These are phyloP conservation scores for Pyrenula aspistea DNA, from an alignment of 495 filamentous ascomycete species.

Conservation along the genomic window DNA sequence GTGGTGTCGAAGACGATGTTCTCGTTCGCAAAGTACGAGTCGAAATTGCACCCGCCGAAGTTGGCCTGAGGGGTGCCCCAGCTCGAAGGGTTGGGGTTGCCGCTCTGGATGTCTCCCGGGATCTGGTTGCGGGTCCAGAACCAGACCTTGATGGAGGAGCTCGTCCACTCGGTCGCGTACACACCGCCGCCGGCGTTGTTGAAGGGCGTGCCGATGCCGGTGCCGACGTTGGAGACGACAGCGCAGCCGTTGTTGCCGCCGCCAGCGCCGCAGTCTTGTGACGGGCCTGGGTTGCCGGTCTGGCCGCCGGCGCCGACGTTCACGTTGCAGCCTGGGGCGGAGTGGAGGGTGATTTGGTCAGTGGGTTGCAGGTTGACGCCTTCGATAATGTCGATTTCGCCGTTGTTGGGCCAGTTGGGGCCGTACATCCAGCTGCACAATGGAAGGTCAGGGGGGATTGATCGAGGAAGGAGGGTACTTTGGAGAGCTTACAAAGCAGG, in stretches of 20 bases:
- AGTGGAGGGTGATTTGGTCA: slow-evolving; percentile 70
- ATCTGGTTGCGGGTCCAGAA: slow-evolving; percentile 58
- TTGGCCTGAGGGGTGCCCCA: slow-evolving; percentile 60
- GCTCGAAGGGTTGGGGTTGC: slow-evolving; percentile 42
- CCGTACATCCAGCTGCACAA: slow-evolving; percentile 51
- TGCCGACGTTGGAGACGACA: slow-evolving; percentile 36
- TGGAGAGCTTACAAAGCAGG: slow-evolving; percentile 39
- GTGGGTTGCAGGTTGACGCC: slow-evolving; percentile 57
- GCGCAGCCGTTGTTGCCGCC: slow-evolving; percentile 34
- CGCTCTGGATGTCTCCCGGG: slow-evolving; percentile 43
- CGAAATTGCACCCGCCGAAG: slow-evolving; percentile 61
- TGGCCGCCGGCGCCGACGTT: slow-evolving; percentile 31
- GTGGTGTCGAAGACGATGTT: slow-evolving; percentile 71
- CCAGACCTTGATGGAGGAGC: slow-evolving; percentile 56
- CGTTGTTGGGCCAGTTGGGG: slow-evolving; percentile 61
- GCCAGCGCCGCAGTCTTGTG: slow-evolving; percentile 43
- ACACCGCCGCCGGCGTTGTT: slow-evolving; percentile 64
- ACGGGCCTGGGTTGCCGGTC: slow-evolving; percentile 28
- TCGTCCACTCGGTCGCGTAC: slow-evolving; percentile 68
- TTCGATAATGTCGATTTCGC: slow-evolving; percentile 91
- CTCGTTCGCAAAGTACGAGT: slow-evolving; percentile 54
- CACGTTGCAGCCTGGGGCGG: slow-evolving; percentile 48
- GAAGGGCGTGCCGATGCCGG: slow-evolving; percentile 54
- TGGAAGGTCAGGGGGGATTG: neutral
- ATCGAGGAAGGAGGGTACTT: neutral